These are phyloP conservation scores for Quercus rubra DNA, from an alignment of 306 rosid genomes.

Conservation along the genomic window DNA sequence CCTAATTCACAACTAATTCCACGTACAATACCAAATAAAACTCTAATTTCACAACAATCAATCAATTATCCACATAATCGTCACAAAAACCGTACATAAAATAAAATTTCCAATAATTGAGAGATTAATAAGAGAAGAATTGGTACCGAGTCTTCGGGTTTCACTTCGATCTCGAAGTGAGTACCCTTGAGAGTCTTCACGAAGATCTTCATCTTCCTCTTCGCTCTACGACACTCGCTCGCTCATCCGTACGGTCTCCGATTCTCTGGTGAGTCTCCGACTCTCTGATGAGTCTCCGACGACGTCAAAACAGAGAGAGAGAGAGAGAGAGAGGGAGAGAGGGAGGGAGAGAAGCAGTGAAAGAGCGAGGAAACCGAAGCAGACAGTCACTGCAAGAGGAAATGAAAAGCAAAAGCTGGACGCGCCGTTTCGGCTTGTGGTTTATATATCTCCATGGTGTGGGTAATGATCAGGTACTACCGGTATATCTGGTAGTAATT, in stretches of 20 bases:
- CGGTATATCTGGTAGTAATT: neutral
- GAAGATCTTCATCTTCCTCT: constrained; percentile 59
- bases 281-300: constrained; percentile 16
- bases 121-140: neutral
- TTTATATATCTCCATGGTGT: neutral
- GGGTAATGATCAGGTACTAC: neutral
- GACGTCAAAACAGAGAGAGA: neutral
- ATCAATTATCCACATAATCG: neutral
- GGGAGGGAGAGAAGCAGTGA: neutral
- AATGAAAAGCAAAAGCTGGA: neutral
- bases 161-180: constrained; percentile 63
- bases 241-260: neutral
- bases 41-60: constrained; percentile 23
- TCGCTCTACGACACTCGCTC: neutral
- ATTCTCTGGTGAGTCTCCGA: constrained; percentile 14
- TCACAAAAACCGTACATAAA: neutral
- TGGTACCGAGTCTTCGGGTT: constrained; percentile 40
- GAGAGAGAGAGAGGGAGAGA: too few species aligned
- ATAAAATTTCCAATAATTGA: neutral
- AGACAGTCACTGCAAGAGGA: constrained; percentile 6
- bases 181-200: constrained; percentile 74
- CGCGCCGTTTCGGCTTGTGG: neutral
- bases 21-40: neutral
- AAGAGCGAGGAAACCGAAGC: neutral
- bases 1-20: constrained; percentile 20